Evolutionary conservation across 2,329 filamentous ascomycete species (phyloP).

Genomic region (Penicillium palitans): DNA sequence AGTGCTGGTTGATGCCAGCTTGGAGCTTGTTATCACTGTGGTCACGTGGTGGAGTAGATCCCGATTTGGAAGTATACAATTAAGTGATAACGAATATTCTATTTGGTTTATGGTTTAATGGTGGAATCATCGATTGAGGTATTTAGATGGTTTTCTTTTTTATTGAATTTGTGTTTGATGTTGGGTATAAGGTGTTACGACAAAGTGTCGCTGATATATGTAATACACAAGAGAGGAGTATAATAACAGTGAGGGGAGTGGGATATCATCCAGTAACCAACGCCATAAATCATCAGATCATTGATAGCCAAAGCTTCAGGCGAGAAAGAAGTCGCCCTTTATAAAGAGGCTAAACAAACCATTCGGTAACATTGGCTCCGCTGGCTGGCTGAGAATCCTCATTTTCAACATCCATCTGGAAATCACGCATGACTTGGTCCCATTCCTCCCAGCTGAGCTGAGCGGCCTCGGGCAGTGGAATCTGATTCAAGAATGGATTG

Average conservation of each 20-base stretch:
- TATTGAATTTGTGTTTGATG: background rate
- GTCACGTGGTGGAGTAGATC: conserved; percentile 23
- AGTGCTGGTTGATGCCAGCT: conserved; percentile 27
- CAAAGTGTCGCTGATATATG: background rate
- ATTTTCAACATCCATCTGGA: conserved; percentile 38
- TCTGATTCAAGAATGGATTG: conserved; percentile 18
- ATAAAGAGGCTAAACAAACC: conserved; percentile 27
- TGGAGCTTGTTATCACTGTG: conserved; percentile 28
- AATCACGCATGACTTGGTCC: conserved; percentile 43
- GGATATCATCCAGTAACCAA: conserved; percentile 5
- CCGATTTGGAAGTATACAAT: conserved; percentile 5
- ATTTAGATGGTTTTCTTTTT: background rate
- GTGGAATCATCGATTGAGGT: background rate
- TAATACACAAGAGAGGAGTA: conserved; percentile 10
- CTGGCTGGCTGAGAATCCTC: conserved; percentile 19
- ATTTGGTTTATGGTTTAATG: background rate
- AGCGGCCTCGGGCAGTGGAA: conserved; percentile 17
- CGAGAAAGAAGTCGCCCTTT: background rate
- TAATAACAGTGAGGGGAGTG: conserved; percentile 19
- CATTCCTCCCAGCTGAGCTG: conserved; percentile 38
- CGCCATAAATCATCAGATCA: conserved; percentile 14
- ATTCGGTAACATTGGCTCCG: conserved; percentile 30
- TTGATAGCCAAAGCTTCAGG: background rate
- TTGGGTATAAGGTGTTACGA: background rate
- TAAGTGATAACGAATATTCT: background rate